A percentile compares a stretch with the other conserved stretches of the same genome.
These are phyloP conservation scores for Pseudocercospora musae DNA, from an alignment of 2,329 filamentous ascomycete genomes.

Conservation along the genomic window DNA sequence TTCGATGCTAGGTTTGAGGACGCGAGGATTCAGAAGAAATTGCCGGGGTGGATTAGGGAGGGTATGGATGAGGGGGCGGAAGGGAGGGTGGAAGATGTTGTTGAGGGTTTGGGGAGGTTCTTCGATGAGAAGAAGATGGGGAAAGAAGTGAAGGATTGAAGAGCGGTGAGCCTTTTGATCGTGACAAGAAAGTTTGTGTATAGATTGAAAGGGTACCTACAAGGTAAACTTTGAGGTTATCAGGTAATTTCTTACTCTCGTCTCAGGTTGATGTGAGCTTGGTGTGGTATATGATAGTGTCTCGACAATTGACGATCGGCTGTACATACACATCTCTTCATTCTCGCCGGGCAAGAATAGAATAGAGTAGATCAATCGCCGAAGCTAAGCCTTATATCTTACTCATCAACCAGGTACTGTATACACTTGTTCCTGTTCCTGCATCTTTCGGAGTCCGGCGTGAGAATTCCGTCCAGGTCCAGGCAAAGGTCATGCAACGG, in stretches of 20 bases:
- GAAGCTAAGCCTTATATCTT: neutral
- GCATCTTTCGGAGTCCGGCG: neutral
- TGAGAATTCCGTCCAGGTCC: neutral
- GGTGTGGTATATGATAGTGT: no score
- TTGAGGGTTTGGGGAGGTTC: slow-evolving; percentile 14
- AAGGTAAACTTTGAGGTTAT: no score
- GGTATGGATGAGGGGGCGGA: slow-evolving; percentile 9
- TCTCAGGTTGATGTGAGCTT: no score
- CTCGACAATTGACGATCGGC: no score
- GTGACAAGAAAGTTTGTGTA: no score
- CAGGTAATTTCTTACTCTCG: no score
- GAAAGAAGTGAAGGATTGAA: neutral
- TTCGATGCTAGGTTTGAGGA: slow-evolving; percentile 77
- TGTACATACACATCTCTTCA: no score
- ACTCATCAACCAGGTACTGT: neutral
- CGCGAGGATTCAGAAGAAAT: slow-evolving; percentile 68
- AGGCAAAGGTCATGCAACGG: neutral
- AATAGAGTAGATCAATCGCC: neutral
- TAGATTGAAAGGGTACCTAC: no score
- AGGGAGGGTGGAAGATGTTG: slow-evolving; percentile 7
- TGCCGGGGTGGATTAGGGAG: slow-evolving; percentile 80
- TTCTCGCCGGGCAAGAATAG: neutral
- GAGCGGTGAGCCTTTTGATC: no score
- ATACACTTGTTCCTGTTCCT: neutral
- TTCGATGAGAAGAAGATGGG: slow-evolving; percentile 4